Evolutionary conservation across 331 rosid genomes (phyloP).

Genomic region (Stylosanthes scabra): DNA sequence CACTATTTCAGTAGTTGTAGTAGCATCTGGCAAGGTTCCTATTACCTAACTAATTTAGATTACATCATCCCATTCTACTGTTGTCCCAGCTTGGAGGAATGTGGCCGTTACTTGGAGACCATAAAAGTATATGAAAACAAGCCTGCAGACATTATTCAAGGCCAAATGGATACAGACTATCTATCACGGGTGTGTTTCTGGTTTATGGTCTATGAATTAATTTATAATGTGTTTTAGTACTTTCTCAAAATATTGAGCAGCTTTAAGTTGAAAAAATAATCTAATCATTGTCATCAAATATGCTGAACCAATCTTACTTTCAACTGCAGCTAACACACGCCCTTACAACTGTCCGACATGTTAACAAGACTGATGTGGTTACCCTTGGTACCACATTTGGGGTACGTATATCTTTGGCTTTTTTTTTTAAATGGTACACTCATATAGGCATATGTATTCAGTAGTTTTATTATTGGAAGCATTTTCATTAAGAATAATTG

Average conservation of each 20-base stretch:
- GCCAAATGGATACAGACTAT: constrained; percentile 97
- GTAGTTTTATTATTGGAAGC: constrained; percentile 32
- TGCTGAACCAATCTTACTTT: constrained; percentile 44
- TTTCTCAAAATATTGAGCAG: constrained; percentile 4
- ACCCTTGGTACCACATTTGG: constrained; percentile 98
- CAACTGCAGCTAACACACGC: constrained; percentile 73
- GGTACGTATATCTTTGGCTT: constrained; percentile 46
- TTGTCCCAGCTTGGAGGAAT: constrained; percentile 85
- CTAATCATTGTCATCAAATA: constrained; percentile 2
- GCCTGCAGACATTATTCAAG: constrained; percentile 97
- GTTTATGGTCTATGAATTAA: constrained; percentile 18
- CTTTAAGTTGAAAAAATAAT: constrained; percentile 28
- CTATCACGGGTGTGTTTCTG: constrained; percentile 71
- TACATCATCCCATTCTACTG: constrained; percentile 28
- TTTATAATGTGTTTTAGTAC: constrained; percentile 24
- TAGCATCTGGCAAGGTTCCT: constrained; percentile 32
- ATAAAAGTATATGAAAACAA: constrained; percentile 95
- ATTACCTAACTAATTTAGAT: constrained; percentile 28
- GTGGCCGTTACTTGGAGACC: constrained; percentile 98
- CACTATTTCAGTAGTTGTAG: constrained; percentile 18
- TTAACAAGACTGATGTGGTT: constrained; percentile 96
- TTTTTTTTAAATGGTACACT: background rate
- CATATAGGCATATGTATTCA: background rate
- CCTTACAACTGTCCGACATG: constrained; percentile 87
- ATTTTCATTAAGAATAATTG: constrained; percentile 24